Conservation (phyloP, 768 basidiomycete species). For the Trametes cingulata region DNA sequence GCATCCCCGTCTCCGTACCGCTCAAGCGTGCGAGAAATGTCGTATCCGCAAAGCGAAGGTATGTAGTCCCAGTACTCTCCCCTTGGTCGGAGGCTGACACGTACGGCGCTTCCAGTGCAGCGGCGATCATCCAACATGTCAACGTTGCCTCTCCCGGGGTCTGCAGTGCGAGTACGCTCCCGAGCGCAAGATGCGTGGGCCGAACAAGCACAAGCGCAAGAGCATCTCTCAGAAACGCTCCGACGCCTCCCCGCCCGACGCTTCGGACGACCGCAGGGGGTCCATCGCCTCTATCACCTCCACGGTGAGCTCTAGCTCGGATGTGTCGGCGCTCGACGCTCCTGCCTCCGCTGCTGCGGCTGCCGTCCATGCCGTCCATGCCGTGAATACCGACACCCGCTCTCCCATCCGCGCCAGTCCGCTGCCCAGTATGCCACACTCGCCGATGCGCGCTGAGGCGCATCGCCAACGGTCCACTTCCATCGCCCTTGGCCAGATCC, state of each 20-base stretch:
- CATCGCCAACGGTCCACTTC: background rate
- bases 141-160: conserved; percentile 60
- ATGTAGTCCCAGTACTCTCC: background rate
- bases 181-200: conserved; percentile 63
- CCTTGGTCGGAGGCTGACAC: background rate
- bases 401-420: background rate
- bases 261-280: conserved; percentile 6
- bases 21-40: conserved; percentile 77
- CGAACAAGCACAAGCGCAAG: conserved; percentile 53
- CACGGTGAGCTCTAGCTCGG: conserved; percentile 2
- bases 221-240: background rate
- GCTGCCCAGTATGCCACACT: background rate
- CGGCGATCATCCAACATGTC: conserved; percentile 69
- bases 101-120: conserved; percentile 51
- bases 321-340: background rate
- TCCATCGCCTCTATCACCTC: conserved; percentile 18
- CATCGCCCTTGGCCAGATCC: background rate
- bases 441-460: background rate
- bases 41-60: conserved; percentile 72
- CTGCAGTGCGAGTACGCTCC: conserved; percentile 67
- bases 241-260: background rate
- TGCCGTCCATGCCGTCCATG: too few species aligned
- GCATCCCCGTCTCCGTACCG: conserved; percentile 65
- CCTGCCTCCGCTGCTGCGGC: conserved; percentile 5
- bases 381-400: background rate